phyloP scores from a whole-genome alignment of 305 asterid genomes.

The Fraxinus greggii region DNA sequence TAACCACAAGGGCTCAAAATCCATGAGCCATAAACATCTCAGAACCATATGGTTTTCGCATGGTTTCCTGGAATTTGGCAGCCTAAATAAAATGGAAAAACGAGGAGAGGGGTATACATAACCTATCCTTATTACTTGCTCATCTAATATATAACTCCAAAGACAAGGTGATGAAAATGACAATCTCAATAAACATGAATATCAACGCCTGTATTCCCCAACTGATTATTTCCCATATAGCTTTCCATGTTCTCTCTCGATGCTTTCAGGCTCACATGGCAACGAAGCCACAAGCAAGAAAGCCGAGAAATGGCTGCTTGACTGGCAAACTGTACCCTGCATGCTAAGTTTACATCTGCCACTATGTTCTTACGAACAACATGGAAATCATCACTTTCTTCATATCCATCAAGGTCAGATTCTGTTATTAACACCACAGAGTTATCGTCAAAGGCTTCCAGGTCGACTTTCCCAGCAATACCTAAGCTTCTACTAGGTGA shows the following conservation, averaged over 20 bases:
- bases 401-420: slow-evolving; percentile 88
- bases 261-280: slow-evolving; percentile 48
- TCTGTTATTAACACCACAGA: slow-evolving; percentile 73
- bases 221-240: slow-evolving; percentile 32
- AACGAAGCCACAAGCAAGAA: slow-evolving; percentile 70
- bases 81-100: background rate
- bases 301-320: slow-evolving; percentile 72
- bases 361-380: slow-evolving; percentile 26
- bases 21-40: background rate
- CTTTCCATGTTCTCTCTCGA: slow-evolving; percentile 45
- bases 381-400: slow-evolving; percentile 41
- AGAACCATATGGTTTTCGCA: background rate
- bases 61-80: background rate
- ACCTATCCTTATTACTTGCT: background rate
- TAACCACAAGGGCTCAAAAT: background rate
- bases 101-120: background rate
- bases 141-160: slow-evolving; percentile 10
- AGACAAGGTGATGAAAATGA: slow-evolving; percentile 11
- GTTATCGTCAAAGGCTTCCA: slow-evolving; percentile 59
- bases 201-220: slow-evolving; percentile 47
- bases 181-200: slow-evolving; percentile 57
- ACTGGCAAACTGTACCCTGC: slow-evolving; percentile 65
- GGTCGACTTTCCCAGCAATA: slow-evolving; percentile 29
- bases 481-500: slow-evolving; percentile 17
- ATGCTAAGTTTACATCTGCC: slow-evolving; percentile 49